Conservation (phyloP, 352 stramenopile genomes). For the Phytophthora kernoviae region DNA sequence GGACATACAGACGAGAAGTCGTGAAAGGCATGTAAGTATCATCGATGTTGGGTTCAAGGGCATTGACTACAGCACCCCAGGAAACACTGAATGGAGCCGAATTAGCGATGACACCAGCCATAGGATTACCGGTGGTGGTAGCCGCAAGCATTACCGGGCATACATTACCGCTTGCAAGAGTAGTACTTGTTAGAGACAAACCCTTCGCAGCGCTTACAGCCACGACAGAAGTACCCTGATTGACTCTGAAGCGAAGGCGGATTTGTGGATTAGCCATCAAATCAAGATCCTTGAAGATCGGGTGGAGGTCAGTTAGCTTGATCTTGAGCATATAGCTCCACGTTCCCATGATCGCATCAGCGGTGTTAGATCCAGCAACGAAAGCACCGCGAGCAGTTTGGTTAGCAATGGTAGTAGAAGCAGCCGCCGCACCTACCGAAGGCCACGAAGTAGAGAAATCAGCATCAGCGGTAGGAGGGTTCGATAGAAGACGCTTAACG, state of each 20-base stretch:
- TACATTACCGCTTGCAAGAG: slow-evolving; percentile 1
- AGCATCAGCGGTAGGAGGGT: slow-evolving; percentile 6
- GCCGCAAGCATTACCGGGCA: slow-evolving; percentile 7
- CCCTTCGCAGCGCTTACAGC: background rate
- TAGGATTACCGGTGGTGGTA: background rate
- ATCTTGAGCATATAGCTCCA: slow-evolving; percentile 15
- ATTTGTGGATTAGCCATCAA: slow-evolving; percentile 13
- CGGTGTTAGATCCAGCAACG: slow-evolving; percentile 7
- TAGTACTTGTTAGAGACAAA: slow-evolving; percentile 7
- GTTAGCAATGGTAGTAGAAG: slow-evolving; percentile 6
- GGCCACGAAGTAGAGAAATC: slow-evolving; percentile 1
- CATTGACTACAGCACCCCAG: slow-evolving; percentile 12
- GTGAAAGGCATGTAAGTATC: slow-evolving; percentile 14
- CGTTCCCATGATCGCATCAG: slow-evolving; percentile 3
- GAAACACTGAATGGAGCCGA: slow-evolving; percentile 1
- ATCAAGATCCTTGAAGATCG: slow-evolving; percentile 6
- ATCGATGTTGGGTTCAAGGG: slow-evolving; percentile 11
- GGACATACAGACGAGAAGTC: slow-evolving; percentile 13
- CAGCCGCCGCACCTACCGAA: background rate
- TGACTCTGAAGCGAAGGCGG: slow-evolving; percentile 1
- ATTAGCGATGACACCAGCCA: slow-evolving; percentile 1
- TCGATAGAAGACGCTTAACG: slow-evolving; percentile 7
- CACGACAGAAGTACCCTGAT: slow-evolving; percentile 5
- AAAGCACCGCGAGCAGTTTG: slow-evolving; percentile 5
- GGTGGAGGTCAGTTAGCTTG: slow-evolving; percentile 4